These are phyloP conservation scores for Hydrangea macrophylla DNA, from an alignment of 148 eudicot genomes.

Conservation along the genomic window DNA sequence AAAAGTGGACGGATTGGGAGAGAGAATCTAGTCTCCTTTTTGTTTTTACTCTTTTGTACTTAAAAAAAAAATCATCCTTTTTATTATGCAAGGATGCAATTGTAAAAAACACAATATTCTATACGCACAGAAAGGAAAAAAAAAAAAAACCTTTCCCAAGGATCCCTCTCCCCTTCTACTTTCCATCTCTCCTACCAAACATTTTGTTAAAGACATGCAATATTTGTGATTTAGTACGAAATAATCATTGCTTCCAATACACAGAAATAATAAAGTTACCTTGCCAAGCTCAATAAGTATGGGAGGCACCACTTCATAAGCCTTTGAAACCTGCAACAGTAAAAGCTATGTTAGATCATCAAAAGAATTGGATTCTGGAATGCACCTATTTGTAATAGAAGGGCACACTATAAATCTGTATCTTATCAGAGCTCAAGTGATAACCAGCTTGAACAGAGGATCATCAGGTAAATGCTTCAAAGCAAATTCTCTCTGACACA, in stretches of 20 bases:
- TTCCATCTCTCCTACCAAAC: no score
- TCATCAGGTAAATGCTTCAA: constrained; percentile 91
- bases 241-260: not conserved
- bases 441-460: constrained; percentile 87
- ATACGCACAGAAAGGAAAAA: no score
- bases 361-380: not conserved
- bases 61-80: no score
- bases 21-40: no score
- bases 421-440: constrained; percentile 15
- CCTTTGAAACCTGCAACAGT: constrained; percentile 75
- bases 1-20: no score
- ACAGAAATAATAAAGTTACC: constrained; percentile 36
- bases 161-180: no score
- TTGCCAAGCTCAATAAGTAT: constrained; percentile 90
- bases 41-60: no score
- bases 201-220: no score
- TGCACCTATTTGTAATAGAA: constrained; percentile 6
- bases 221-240: not conserved
- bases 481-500: constrained; percentile 94
- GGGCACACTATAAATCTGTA: not conserved
- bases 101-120: no score
- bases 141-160: no score
- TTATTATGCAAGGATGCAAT: no score
- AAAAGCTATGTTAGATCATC: not conserved
- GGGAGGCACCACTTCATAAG: constrained; percentile 92